Evolutionary conservation across 768 basidiomycete genomes (phyloP).

Genomic region (Amanita polypyramis): DNA sequence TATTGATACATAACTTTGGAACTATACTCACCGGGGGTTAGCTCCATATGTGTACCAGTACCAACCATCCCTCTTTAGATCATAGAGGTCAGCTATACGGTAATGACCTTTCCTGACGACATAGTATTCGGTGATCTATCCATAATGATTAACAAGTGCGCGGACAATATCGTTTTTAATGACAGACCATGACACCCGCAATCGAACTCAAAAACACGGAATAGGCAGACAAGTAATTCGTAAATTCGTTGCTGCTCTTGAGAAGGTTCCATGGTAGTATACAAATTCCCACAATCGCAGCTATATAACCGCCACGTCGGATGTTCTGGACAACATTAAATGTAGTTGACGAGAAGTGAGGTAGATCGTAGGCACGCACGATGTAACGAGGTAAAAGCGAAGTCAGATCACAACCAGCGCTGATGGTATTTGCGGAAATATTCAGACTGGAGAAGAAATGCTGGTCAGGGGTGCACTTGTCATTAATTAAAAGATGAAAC

Average conservation of each 20-base stretch:
- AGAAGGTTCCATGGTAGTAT: conserved; percentile 75
- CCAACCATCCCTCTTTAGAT: conserved; percentile 43
- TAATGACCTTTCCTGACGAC: conserved; percentile 61
- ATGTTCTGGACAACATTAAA: conserved; percentile 44
- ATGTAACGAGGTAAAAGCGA: conserved; percentile 70
- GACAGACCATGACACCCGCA: conserved; percentile 63
- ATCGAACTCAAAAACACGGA: conserved; percentile 76
- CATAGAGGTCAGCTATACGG: conserved; percentile 65
- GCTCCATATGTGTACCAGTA: conserved; percentile 69
- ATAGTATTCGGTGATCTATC: conserved; percentile 71
- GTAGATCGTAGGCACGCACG: conserved; percentile 23
- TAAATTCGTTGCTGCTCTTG: conserved; percentile 64
- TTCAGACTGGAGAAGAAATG: conserved; percentile 45
- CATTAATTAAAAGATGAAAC: not conserved
- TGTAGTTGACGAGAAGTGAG: not conserved
- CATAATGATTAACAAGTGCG: not conserved
- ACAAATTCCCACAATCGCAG: conserved; percentile 65
- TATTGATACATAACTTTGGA: conserved; percentile 4
- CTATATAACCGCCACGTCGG: conserved; percentile 74
- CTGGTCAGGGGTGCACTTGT: not conserved
- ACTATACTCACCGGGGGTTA: conserved; percentile 47
- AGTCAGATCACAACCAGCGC: conserved; percentile 76
- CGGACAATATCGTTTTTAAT: not conserved
- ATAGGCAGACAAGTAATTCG: conserved; percentile 75
- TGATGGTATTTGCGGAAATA: conserved; percentile 75